phyloP scores from a whole-genome alignment of 176 grass and related monocot genomes.

The Carex cristatella region DNA sequence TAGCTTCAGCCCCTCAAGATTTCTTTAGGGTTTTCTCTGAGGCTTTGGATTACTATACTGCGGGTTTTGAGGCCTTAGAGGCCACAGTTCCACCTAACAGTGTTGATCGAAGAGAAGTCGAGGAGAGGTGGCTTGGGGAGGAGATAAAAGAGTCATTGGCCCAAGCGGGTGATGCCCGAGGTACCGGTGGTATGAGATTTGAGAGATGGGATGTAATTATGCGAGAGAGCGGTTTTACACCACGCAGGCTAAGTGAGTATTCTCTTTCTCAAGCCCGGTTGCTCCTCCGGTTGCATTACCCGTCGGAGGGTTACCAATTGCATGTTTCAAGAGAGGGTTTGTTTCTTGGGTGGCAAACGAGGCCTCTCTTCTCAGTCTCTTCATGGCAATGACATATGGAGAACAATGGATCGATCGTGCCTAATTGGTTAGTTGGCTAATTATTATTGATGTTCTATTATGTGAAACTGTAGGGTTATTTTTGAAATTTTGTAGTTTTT shows the following conservation, averaged over 20 bases:
- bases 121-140: conserved; percentile 63
- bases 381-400: conserved; percentile 62
- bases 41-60: conserved; percentile 70
- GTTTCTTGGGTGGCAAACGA: conserved; percentile 85
- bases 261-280: conserved; percentile 81
- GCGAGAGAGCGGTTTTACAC: conserved; percentile 39
- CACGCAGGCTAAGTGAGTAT: conserved; percentile 61
- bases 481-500: conserved; percentile 20
- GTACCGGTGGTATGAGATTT: conserved; percentile 42
- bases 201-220: conserved; percentile 62
- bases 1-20: conserved; percentile 13
- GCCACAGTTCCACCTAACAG: conserved; percentile 82
- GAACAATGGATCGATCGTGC: conserved; percentile 25
- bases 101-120: conserved; percentile 65
- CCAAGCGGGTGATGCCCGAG: conserved; percentile 11
- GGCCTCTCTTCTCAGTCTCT: conserved; percentile 88
- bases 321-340: conserved; percentile 67
- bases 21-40: conserved; percentile 34
- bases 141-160: conserved; percentile 71
- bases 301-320: conserved; percentile 83
- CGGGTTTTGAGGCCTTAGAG: conserved; percentile 87
- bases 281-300: conserved; percentile 94
- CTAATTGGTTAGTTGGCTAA: conserved; percentile 21
- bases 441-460: conserved; percentile 11
- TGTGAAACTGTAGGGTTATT: conserved; percentile 15